phyloP scores from a whole-genome alignment of 306 rosid species.

The Cyamopsis tetragonoloba region DNA sequence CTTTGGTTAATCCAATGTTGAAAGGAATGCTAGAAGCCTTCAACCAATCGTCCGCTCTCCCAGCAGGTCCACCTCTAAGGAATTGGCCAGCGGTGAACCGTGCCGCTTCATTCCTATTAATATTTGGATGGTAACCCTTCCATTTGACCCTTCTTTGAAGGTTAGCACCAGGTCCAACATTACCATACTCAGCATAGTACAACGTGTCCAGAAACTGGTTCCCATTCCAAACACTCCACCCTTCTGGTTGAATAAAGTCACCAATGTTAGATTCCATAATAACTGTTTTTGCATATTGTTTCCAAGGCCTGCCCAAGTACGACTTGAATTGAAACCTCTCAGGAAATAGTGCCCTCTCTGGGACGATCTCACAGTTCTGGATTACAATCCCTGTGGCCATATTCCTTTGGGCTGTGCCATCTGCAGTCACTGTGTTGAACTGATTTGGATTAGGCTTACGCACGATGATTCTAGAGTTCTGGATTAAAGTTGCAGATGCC shows the following conservation, averaged over 20 bases:
- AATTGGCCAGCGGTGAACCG: slow-evolving; percentile 39
- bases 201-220: slow-evolving; percentile 32
- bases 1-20: not conserved
- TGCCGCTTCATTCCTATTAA: slow-evolving; percentile 34
- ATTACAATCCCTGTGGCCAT: slow-evolving; percentile 45
- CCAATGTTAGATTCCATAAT: slow-evolving; percentile 56
- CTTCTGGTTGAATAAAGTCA: slow-evolving; percentile 41
- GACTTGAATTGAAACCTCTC: slow-evolving; percentile 29
- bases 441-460: slow-evolving; percentile 47
- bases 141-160: slow-evolving; percentile 46
- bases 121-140: slow-evolving; percentile 40
- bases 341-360: slow-evolving; percentile 38
- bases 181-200: slow-evolving; percentile 51
- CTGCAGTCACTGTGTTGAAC: slow-evolving; percentile 61
- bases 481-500: slow-evolving; percentile 38
- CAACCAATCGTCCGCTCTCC: slow-evolving; percentile 43
- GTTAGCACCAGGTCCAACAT: slow-evolving; percentile 56
- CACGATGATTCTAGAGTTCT: slow-evolving; percentile 48
- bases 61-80: slow-evolving; percentile 26
- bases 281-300: slow-evolving; percentile 43
- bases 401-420: slow-evolving; percentile 30
- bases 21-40: slow-evolving; percentile 35
- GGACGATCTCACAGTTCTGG: slow-evolving; percentile 62
- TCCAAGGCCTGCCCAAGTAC: slow-evolving; percentile 80
- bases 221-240: slow-evolving; percentile 52